These are phyloP conservation scores for Monascus ruber DNA, from an alignment of 2,329 filamentous ascomycete species.

Conservation along the genomic window DNA sequence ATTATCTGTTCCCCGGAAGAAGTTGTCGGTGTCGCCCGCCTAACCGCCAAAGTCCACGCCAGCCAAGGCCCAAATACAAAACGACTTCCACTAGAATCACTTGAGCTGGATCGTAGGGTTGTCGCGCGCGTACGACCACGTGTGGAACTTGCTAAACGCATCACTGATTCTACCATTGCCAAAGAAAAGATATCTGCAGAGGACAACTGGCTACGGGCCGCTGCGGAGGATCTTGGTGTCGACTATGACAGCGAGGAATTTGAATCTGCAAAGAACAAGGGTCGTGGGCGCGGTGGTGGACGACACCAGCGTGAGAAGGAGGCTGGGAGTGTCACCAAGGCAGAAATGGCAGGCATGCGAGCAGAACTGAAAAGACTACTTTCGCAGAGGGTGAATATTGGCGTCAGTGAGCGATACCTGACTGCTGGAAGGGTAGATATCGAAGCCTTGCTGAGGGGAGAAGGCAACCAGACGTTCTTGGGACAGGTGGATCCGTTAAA, in stretches of 20 bases:
- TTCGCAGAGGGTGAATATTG: conserved; percentile 65
- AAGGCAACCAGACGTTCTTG: conserved; percentile 54
- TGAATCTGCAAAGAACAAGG: conserved; percentile 52
- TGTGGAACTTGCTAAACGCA: conserved; percentile 69
- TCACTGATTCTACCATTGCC: conserved; percentile 70
- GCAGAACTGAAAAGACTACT: conserved; percentile 63
- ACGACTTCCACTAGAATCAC: conserved; percentile 52
- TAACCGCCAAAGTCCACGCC: conserved; percentile 81
- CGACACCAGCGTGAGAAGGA: conserved; percentile 65
- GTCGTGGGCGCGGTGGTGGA: conserved; percentile 63
- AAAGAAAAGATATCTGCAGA: conserved; percentile 80
- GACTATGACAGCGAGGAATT: conserved; percentile 89
- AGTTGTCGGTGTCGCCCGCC: conserved; percentile 67
- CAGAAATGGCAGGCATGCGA: conserved; percentile 57
- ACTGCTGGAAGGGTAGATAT: conserved; percentile 78
- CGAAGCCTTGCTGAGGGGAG: conserved; percentile 55
- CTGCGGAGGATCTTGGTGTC: conserved; percentile 84
- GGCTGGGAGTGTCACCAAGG: conserved; percentile 57
- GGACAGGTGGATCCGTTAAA: conserved; percentile 42
- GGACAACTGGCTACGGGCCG: conserved; percentile 70
- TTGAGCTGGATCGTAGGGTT: conserved; percentile 73
- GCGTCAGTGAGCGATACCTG: conserved; percentile 78
- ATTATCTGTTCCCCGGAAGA: conserved; percentile 87
- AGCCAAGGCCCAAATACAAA: conserved; percentile 40
- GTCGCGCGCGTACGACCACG: conserved; percentile 66